A percentile compares a stretch with the other conserved stretches of the same genome.
These are phyloP conservation scores for Heliophila coronopifolia DNA, from an alignment of 441 rosid species.

Conservation along the genomic window DNA sequence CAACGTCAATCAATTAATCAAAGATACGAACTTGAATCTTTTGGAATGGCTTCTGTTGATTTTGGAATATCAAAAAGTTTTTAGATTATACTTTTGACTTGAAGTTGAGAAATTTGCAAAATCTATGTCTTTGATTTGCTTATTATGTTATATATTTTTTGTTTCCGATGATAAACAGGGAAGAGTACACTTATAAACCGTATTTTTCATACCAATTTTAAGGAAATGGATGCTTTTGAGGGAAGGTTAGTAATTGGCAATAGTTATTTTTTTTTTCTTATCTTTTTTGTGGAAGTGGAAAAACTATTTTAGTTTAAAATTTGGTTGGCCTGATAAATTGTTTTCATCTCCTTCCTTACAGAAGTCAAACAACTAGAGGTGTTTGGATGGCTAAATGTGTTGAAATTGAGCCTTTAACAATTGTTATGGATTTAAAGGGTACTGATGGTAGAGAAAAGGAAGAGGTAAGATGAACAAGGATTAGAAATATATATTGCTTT, in stretches of 20 bases:
- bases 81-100: background rate
- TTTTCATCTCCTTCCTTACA: conserved; percentile 29
- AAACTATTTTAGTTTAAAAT: conserved; percentile 9
- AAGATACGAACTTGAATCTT: background rate
- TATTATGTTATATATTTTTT: background rate
- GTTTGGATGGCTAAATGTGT: conserved; percentile 77
- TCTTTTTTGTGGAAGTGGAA: conserved; percentile 5
- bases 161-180: conserved; percentile 36
- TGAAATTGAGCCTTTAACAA: conserved; percentile 73
- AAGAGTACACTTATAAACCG: conserved; percentile 84
- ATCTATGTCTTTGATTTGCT: conserved; percentile 7
- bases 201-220: conserved; percentile 66
- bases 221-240: conserved; percentile 78
- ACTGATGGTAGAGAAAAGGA: conserved; percentile 93
- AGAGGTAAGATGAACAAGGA: conserved; percentile 44
- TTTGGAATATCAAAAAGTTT: background rate
- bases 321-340: conserved; percentile 1
- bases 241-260: conserved; percentile 46
- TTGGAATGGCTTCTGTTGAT: background rate
- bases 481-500: background rate
- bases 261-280: background rate
- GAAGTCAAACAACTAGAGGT: conserved; percentile 93
- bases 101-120: background rate
- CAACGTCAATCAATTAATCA: background rate
- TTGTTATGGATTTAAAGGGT: conserved; percentile 94